A percentile compares a stretch with the other conserved stretches of the same genome.
Conservation (phyloP, 495 filamentous ascomycete genomes). For the Corynascus novoguineensis region DNA sequence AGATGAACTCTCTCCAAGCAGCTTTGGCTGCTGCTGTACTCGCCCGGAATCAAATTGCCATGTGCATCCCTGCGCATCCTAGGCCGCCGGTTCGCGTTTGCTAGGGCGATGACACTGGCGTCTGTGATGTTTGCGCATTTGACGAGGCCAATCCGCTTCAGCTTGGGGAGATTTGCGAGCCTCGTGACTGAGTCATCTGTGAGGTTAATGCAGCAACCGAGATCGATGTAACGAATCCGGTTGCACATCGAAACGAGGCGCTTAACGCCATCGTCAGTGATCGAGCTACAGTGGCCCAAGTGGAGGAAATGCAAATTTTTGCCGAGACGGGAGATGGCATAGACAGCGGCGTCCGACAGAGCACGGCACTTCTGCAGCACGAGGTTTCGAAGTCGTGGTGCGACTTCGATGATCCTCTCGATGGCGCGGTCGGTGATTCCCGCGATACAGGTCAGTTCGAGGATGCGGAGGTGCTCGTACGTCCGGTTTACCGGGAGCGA, state of each 20-base stretch:
- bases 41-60: constrained; percentile 30
- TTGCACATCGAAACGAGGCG: constrained; percentile 80
- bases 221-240: constrained; percentile 92
- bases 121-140: constrained; percentile 91
- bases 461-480: constrained; percentile 83
- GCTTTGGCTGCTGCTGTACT: constrained; percentile 44
- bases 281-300: constrained; percentile 84
- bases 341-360: constrained; percentile 85
- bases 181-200: constrained; percentile 83
- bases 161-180: constrained; percentile 80
- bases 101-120: constrained; percentile 75
- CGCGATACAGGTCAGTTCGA: constrained; percentile 86
- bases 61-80: constrained; percentile 48
- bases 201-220: constrained; percentile 88
- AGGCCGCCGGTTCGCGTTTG: constrained; percentile 50
- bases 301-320: constrained; percentile 97
- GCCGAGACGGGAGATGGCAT: constrained; percentile 78
- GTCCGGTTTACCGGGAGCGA: constrained; percentile 61
- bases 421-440: constrained; percentile 79
- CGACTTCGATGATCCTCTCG: constrained; percentile 75
- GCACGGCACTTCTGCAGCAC: constrained; percentile 90
- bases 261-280: constrained; percentile 82
- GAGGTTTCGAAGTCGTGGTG: constrained; percentile 84
- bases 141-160: constrained; percentile 89
- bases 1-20: constrained; percentile 89